These are phyloP conservation scores for Hirschioporus abietinus DNA, from an alignment of 768 basidiomycete species.

Conservation along the genomic window DNA sequence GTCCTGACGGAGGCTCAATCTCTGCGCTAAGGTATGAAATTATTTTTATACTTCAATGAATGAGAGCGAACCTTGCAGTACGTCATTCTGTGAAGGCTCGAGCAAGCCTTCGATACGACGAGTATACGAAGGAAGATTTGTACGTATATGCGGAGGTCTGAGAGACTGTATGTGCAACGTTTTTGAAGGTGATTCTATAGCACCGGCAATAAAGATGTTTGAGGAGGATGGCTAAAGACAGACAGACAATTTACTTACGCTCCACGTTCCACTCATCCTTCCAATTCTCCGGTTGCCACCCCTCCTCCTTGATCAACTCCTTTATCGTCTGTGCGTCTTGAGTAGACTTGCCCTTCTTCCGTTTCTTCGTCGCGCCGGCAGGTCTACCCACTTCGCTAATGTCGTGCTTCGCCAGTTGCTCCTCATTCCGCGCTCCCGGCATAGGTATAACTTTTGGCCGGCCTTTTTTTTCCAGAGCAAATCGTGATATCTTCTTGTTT, in stretches of 20 bases:
- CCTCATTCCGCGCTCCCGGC: too few species aligned
- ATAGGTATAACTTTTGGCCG: too few species aligned
- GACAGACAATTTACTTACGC: background rate
- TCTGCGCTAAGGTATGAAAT: slow-evolving; percentile 28
- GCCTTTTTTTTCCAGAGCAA: too few species aligned
- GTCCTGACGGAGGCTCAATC: slow-evolving; percentile 34
- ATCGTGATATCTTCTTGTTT: background rate
- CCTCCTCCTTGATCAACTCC: background rate
- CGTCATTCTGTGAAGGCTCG: slow-evolving; percentile 7
- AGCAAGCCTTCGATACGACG: slow-evolving; percentile 19
- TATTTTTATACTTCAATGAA: slow-evolving; percentile 18
- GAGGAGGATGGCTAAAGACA: background rate
- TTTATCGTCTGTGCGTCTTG: background rate
- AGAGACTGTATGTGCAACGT: background rate
- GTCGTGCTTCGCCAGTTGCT: too few species aligned
- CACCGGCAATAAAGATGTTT: background rate
- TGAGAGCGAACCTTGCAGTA: slow-evolving; percentile 14
- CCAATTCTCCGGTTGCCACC: background rate
- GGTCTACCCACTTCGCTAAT: background rate
- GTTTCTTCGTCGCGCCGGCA: background rate
- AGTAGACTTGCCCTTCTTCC: background rate
- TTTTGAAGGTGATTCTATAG: background rate
- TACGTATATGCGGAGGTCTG: background rate
- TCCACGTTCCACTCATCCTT: background rate
- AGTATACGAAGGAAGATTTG: slow-evolving; percentile 6